Evolutionary conservation across 2,329 filamentous ascomycete genomes (phyloP).

Genomic region (Cladosporium oxysporum): DNA sequence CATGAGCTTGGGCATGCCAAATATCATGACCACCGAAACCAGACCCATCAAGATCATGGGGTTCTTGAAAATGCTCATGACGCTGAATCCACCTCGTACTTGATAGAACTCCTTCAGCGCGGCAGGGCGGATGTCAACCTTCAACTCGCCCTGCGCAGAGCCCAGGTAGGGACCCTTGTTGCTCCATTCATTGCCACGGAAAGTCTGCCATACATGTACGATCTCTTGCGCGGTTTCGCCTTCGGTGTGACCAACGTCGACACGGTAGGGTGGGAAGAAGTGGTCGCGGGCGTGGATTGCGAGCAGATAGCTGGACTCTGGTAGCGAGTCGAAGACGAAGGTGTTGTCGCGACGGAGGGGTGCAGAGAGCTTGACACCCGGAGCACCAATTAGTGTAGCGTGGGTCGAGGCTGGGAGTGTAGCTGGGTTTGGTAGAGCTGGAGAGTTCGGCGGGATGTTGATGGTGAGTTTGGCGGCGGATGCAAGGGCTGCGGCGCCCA

Average conservation of each 20-base stretch:
- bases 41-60: constrained; percentile 95
- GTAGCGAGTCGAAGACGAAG: constrained; percentile 75
- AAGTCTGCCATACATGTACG: constrained; percentile 78
- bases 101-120: constrained; percentile 74
- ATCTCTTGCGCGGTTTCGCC: constrained; percentile 46
- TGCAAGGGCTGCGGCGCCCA: constrained; percentile 30
- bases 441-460: constrained; percentile 50
- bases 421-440: constrained; percentile 46
- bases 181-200: constrained; percentile 83
- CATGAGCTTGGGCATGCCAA: constrained; percentile 93
- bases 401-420: constrained; percentile 59
- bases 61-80: constrained; percentile 83
- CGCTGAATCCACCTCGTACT: constrained; percentile 64
- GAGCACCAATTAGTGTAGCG: constrained; percentile 56
- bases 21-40: constrained; percentile 77
- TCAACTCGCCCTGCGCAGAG: constrained; percentile 45
- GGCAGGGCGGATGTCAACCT: constrained; percentile 63
- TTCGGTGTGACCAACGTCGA: constrained; percentile 63
- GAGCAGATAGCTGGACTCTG: constrained; percentile 73
- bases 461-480: constrained; percentile 52
- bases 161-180: constrained; percentile 71
- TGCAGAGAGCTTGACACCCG: constrained; percentile 54
- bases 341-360: constrained; percentile 68
- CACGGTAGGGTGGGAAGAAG: constrained; percentile 74
- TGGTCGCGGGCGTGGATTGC: constrained; percentile 76